Evolutionary conservation across 306 rosid genomes (phyloP).

Genomic region (Ormosia semicastrata): DNA sequence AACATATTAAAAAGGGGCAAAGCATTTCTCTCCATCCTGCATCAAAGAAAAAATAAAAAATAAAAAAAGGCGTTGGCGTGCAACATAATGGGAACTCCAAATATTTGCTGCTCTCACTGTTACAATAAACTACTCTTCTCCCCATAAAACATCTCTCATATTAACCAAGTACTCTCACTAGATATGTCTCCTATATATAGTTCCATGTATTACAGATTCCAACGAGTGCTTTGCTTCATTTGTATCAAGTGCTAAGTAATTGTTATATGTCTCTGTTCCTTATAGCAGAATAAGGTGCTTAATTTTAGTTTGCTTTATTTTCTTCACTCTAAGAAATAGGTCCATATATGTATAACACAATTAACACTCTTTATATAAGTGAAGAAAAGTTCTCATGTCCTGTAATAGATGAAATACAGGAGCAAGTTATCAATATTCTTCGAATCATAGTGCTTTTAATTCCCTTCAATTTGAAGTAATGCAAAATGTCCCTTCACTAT

Average conservation of each 20-base stretch:
- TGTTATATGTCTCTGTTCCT: background rate
- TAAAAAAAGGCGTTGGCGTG: background rate
- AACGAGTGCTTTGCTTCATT: background rate
- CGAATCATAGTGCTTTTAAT: background rate
- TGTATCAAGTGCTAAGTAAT: background rate
- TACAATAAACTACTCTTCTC: background rate
- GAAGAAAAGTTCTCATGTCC: background rate
- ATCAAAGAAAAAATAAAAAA: background rate
- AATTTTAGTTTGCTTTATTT: background rate
- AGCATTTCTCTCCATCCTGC: constrained; percentile 95
- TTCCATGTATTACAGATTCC: background rate
- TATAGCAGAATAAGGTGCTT: background rate
- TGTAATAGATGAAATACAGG: background rate
- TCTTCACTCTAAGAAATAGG: background rate
- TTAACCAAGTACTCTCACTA: background rate
- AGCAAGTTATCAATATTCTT: background rate
- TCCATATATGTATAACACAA: background rate
- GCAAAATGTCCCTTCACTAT: constrained; percentile 2
- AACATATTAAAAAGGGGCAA: constrained; percentile 86
- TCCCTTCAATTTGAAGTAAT: background rate
- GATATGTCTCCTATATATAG: background rate
- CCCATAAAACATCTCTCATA: background rate
- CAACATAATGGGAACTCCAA: background rate
- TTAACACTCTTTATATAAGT: background rate
- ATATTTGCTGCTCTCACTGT: background rate